These are phyloP conservation scores for Venturiaceae sp. DNA, from an alignment of 2,329 filamentous ascomycete genomes.

Conservation along the genomic window DNA sequence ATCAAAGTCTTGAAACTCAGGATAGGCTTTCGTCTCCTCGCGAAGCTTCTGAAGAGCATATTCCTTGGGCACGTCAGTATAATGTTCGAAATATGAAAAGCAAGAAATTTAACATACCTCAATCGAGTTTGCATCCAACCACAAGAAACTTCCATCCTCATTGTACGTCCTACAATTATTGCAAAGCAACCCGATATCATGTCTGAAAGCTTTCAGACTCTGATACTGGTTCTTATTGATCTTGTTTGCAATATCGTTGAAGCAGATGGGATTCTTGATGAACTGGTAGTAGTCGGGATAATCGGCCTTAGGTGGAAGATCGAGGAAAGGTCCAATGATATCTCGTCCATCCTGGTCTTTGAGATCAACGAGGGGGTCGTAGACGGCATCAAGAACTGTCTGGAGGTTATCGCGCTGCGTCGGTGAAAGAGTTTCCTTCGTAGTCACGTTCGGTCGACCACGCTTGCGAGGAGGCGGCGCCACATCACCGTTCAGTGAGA, in stretches of 20 bases:
- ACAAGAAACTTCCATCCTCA: constrained; percentile 87
- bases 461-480: constrained; percentile 64
- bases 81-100: neutral
- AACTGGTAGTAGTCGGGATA: constrained; percentile 94
- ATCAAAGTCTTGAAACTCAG: constrained; percentile 49
- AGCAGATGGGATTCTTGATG: constrained; percentile 86
- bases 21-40: constrained; percentile 44
- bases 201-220: constrained; percentile 67
- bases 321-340: constrained; percentile 64
- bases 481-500: constrained; percentile 52
- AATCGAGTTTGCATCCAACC: constrained; percentile 85
- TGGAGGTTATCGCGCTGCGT: constrained; percentile 72
- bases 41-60: constrained; percentile 43
- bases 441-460: constrained; percentile 44
- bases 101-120: constrained; percentile 60
- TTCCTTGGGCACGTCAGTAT: constrained; percentile 22
- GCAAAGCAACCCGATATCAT: constrained; percentile 76
- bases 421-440: constrained; percentile 57
- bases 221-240: constrained; percentile 95
- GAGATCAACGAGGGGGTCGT: constrained; percentile 71
- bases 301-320: constrained; percentile 76
- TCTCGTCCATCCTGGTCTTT: constrained; percentile 63
- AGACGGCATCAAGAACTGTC: constrained; percentile 65
- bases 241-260: constrained; percentile 89
- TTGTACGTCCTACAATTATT: constrained; percentile 93